phyloP scores from a whole-genome alignment of 2,329 filamentous ascomycete species.

The Xylaria multiplex region DNA sequence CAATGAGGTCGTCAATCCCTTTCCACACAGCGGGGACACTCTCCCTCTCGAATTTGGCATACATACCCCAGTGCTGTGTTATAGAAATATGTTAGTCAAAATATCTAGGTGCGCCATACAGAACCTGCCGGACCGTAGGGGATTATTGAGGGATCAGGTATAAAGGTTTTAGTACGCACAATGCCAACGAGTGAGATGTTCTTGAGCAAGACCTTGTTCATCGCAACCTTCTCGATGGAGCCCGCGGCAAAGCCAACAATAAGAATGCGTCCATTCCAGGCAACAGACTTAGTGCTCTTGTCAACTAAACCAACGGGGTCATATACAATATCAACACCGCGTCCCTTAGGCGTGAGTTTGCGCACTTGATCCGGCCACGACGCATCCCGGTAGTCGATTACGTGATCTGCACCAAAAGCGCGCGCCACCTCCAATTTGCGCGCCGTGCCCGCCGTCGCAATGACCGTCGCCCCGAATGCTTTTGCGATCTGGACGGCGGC shows the following conservation, averaged over 20 bases:
- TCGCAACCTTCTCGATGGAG: conserved; percentile 87
- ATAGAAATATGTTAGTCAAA: no score
- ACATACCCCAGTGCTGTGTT: conserved; percentile 81
- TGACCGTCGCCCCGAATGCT: conserved; percentile 89
- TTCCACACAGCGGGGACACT: conserved; percentile 80
- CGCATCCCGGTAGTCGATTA: conserved; percentile 76
- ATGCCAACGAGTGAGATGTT: conserved; percentile 91
- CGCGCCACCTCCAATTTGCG: conserved; percentile 83
- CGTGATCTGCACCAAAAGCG: conserved; percentile 85
- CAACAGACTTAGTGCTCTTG: conserved; percentile 86
- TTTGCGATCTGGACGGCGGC: conserved; percentile 95
- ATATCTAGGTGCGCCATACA: no score
- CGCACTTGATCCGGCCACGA: conserved; percentile 76
- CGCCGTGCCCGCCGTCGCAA: conserved; percentile 85
- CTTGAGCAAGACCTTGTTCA: conserved; percentile 93
- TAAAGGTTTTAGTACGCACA: conserved; percentile 4
- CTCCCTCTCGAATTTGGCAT: conserved; percentile 76
- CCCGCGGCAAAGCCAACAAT: conserved; percentile 91
- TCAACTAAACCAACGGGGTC: conserved; percentile 94
- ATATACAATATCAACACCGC: conserved; percentile 90
- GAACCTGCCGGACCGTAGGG: no score
- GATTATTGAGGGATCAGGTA: no score
- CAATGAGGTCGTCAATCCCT: conserved; percentile 81
- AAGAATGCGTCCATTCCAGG: conserved; percentile 90
- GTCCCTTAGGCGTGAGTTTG: conserved; percentile 76